phyloP scores from a whole-genome alignment of 129 eudicot genomes.

The Pulicaria dysenterica region DNA sequence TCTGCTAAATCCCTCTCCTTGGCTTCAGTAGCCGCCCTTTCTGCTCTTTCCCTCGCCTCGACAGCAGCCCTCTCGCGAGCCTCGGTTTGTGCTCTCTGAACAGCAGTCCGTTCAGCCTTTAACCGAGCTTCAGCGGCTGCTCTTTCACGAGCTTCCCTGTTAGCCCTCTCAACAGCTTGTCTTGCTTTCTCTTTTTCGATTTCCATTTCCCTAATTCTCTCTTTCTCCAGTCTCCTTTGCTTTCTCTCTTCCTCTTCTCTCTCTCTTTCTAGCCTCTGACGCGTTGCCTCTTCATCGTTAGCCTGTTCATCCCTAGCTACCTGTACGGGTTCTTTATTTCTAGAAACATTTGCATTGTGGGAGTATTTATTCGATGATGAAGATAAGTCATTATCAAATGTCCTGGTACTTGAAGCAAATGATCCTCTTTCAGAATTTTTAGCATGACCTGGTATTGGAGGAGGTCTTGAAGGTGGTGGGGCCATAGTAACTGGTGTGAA shows the following conservation, averaged over 20 bases:
- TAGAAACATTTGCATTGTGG: slow-evolving; percentile 62
- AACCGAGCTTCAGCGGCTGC: slow-evolving; percentile 73
- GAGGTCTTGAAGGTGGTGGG: slow-evolving; percentile 96
- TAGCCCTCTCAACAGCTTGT: slow-evolving; percentile 92
- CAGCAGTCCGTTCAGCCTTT: slow-evolving; percentile 75
- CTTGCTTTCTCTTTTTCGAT: slow-evolving; percentile 64
- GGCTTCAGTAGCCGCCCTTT: slow-evolving; percentile 74
- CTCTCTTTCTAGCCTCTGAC: slow-evolving; percentile 52
- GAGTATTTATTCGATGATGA: slow-evolving; percentile 46
- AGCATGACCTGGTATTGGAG: slow-evolving; percentile 60
- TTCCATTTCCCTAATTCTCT: slow-evolving; percentile 61
- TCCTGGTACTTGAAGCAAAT: slow-evolving; percentile 48
- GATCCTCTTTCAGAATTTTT: slow-evolving; percentile 50
- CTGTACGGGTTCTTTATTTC: slow-evolving; percentile 55
- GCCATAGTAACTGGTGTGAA: slow-evolving; percentile 73
- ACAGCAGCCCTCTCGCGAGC: slow-evolving; percentile 95
- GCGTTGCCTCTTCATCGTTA: slow-evolving; percentile 42
- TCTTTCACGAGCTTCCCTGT: slow-evolving; percentile 81
- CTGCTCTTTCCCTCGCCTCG: slow-evolving; percentile 83
- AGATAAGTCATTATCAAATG: slow-evolving; percentile 48
- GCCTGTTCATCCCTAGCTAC: slow-evolving; percentile 49
- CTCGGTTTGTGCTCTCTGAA: slow-evolving; percentile 88
- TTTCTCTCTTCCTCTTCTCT: slow-evolving; percentile 59
- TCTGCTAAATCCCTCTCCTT: slow-evolving; percentile 64
- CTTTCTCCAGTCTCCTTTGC: slow-evolving; percentile 60